phyloP scores from a whole-genome alignment of 345 rosid genomes.

The Jatropha curcas region DNA sequence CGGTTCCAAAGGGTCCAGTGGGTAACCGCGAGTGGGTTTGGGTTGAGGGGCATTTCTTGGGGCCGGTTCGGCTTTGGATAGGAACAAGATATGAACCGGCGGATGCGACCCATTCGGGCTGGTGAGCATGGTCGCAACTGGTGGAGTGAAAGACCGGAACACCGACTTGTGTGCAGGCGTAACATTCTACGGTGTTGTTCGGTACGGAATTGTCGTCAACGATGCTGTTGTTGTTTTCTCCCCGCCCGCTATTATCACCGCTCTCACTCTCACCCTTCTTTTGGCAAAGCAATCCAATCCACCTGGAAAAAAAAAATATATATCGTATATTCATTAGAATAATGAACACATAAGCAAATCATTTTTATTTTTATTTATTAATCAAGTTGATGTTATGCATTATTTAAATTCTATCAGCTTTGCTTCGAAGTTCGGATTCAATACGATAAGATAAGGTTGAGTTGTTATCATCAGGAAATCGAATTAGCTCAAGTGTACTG shows the following conservation, averaged over 20 bases:
- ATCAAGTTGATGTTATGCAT: too few species aligned
- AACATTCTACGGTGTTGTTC: slow-evolving; percentile 65
- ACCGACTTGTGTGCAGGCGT: slow-evolving; percentile 92
- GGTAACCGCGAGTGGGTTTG: slow-evolving; percentile 15
- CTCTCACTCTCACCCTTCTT: not conserved
- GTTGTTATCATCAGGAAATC: too few species aligned
- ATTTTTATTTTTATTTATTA: too few species aligned
- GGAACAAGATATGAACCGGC: slow-evolving; percentile 93
- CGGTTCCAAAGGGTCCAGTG: slow-evolving; percentile 36
- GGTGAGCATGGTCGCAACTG: slow-evolving; percentile 85
- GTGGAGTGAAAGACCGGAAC: slow-evolving; percentile 92
- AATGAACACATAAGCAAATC: too few species aligned
- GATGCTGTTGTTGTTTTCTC: slow-evolving; percentile 5
- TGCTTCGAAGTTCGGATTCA: too few species aligned
- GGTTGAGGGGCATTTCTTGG: slow-evolving; percentile 5
- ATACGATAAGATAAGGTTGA: too few species aligned
- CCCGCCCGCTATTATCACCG: slow-evolving; percentile 12
- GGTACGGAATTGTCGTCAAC: slow-evolving; percentile 41
- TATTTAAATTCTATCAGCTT: too few species aligned
- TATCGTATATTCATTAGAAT: too few species aligned
- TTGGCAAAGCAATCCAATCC: slow-evolving; percentile 36
- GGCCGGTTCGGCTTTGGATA: slow-evolving; percentile 43
- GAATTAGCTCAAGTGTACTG: too few species aligned
- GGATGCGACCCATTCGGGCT: slow-evolving; percentile 94
- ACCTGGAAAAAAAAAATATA: too few species aligned